Evolutionary conservation across 352 stramenopile genomes (phyloP), one percentile per base, ranked within the genome.

Genomic region (Pseudoperonospora humuli): DNA sequence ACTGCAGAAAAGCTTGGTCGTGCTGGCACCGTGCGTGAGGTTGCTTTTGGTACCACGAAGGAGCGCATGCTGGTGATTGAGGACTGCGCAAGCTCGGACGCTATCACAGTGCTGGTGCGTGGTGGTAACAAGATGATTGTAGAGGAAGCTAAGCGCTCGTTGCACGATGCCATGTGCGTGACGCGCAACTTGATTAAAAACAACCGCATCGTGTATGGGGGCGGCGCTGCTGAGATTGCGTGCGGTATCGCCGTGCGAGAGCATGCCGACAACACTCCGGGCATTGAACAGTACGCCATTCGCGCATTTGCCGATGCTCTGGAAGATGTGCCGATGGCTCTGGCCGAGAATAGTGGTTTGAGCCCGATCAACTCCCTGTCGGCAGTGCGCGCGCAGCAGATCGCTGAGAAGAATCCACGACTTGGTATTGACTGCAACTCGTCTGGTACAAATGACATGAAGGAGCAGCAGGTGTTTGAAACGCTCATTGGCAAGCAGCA

Each of bases 101-200:
- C 96, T 27, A 97, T 99, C 40, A 99, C 97, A 41, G 87, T 99
- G 26, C 79, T 99, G 35, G 96, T 99, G 28, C 85, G 97, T 23
- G 97, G 96, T 24, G 96, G 96, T 39, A 99, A 99, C 75, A 97
- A 98, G 75, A 99, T 99, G 95, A 97, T 98, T 61, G 93, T 99
- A 11, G 95, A 99, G 29, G 95, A 99, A 75, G 96, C 95, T 24
- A 99, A 99, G 71, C 90, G 97, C 34, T 98, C 95, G 45, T 77
- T 99, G 31, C 96, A 99, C 67, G 97, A 99, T 70, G 96, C 97
- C 53, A 99, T 99, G 94, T 99, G 96, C 65, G 96, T 99, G 21
- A 96, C 97, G 27, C 88, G 96, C 44, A 99, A 99, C 77, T 69
- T 99, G 39, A 98, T 99, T 68, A 97, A 95, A 66, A 97, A 99